Evolutionary conservation across 2,329 filamentous ascomycete species (phyloP), one percentile per base, ranked within the genome.

Genomic region (Aspergillus sp.): DNA sequence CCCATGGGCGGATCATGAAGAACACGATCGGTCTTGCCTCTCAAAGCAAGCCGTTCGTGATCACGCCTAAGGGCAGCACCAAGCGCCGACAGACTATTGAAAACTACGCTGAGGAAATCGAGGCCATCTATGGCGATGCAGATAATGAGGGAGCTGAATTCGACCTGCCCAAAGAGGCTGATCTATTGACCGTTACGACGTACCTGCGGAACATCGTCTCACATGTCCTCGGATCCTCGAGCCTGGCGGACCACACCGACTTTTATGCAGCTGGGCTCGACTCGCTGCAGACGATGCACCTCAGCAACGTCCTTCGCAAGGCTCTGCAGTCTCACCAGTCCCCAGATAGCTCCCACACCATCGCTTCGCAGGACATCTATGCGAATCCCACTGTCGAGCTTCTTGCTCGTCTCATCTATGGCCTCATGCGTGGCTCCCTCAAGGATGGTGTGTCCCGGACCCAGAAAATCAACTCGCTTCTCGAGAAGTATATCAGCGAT

Each of bases 41-140:
- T 7, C 62, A 62, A 13, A 60, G 64, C 3, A 73, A 74, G 56
- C 71, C 73, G 0, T 75, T 78, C 43, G 53, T 68, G 3, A 66
- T 61, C 13, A 74, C 76, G 0, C 68, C 72, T 10, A 78, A 79
- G 55, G 70, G 72, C 0, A 74, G 67, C 0, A 64, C 75, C 3
- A 71, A 73, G 56, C 67, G 74, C 3, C 62, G 61, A 0, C 63
- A 65, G 0, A 74, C 74, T 2, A 47, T 70, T 7, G 50, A 57
- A 2, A 57, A 72, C 2, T 79, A 76, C 43, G 58, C 58, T 2
- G 54, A 67, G 1, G 75, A 77, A 47, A 78, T 79, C 37, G 70
- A 77, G 5, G 61, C 64, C 0, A 61, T 78, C 3, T 79, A 78
- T 19, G 27, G 25, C 32, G 37, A 15, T 2, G 13, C 12, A 15